Conservation (phyloP, 2,329 filamentous ascomycete genomes). For the Lecanicillium sp. region DNA sequence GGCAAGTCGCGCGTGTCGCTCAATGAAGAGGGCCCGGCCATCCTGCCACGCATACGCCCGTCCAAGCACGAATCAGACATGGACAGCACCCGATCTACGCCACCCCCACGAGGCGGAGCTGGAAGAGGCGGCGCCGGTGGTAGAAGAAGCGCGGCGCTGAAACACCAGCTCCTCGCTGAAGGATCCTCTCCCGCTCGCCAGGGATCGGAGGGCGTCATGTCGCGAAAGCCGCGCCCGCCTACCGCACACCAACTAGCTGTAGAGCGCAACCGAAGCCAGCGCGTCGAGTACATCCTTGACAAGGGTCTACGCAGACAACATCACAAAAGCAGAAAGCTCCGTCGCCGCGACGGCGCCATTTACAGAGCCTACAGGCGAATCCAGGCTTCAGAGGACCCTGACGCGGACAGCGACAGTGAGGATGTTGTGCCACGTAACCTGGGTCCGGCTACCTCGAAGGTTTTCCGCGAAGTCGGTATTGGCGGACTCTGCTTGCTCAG, state of each 20-base stretch:
- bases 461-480: conserved; percentile 52
- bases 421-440: conserved; percentile 32
- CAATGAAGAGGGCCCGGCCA: conserved; percentile 50
- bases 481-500: conserved; percentile 59
- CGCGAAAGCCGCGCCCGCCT: conserved; percentile 63
- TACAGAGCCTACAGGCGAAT: conserved; percentile 61
- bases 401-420: conserved; percentile 60
- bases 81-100: conserved; percentile 40
- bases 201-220: conserved; percentile 48
- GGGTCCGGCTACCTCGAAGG: conserved; percentile 25
- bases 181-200: conserved; percentile 54
- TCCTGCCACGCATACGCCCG: conserved; percentile 57
- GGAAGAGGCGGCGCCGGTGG: conserved; percentile 21
- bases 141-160: conserved; percentile 43
- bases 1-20: conserved; percentile 35
- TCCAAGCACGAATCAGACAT: conserved; percentile 52
- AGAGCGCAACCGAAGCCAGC: conserved; percentile 68
- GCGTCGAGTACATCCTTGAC: conserved; percentile 76
- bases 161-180: conserved; percentile 54
- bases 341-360: conserved; percentile 60
- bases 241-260: conserved; percentile 79
- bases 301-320: conserved; percentile 64
- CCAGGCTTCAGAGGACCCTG: conserved; percentile 47
- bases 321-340: conserved; percentile 53
- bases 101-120: conserved; percentile 30